Conservation (phyloP, 345 rosid species). For the Salix suchowensis region DNA sequence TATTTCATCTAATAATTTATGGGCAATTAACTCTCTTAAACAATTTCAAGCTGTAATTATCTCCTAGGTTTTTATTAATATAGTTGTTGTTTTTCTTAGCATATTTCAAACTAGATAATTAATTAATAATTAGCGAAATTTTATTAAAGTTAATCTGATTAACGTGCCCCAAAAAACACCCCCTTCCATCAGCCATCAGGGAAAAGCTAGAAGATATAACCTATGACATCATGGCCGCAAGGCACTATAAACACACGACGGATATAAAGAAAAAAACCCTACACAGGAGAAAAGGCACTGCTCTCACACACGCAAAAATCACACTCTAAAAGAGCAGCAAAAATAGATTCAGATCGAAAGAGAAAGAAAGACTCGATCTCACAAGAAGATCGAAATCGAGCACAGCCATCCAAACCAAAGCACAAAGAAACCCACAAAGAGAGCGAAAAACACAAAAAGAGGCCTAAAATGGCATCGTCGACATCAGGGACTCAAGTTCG, state of each 20-base stretch:
- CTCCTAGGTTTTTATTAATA: too few relatives aligned
- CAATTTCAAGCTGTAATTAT: too few relatives aligned
- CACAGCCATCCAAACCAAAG: not conserved
- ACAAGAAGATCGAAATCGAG: slow-evolving; percentile 7
- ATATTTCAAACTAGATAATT: too few relatives aligned
- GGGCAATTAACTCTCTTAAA: too few relatives aligned
- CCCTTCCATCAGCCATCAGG: too few relatives aligned
- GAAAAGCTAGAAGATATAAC: too few relatives aligned
- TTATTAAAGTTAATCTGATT: too few relatives aligned
- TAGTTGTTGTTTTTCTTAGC: too few relatives aligned
- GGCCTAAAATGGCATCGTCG: slow-evolving; percentile 18
- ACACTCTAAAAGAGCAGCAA: not conserved
- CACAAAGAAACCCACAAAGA: slow-evolving; percentile 2
- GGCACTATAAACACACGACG: not conserved
- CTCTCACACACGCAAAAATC: not conserved
- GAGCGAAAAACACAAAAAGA: slow-evolving; percentile 13
- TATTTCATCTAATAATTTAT: too few relatives aligned
- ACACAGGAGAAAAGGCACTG: not conserved
- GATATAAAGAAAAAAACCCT: not conserved
- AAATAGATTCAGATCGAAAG: slow-evolving; percentile 27
- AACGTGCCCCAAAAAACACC: too few relatives aligned
- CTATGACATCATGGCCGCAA: too few relatives aligned
- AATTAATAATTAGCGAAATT: too few relatives aligned
- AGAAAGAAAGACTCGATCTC: slow-evolving; percentile 24
- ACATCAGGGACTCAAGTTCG: slow-evolving; percentile 39